Base-by-base conservation (phyloP, 192 early-diverging fungal genomes). In the Coemansia sp. region DNA sequence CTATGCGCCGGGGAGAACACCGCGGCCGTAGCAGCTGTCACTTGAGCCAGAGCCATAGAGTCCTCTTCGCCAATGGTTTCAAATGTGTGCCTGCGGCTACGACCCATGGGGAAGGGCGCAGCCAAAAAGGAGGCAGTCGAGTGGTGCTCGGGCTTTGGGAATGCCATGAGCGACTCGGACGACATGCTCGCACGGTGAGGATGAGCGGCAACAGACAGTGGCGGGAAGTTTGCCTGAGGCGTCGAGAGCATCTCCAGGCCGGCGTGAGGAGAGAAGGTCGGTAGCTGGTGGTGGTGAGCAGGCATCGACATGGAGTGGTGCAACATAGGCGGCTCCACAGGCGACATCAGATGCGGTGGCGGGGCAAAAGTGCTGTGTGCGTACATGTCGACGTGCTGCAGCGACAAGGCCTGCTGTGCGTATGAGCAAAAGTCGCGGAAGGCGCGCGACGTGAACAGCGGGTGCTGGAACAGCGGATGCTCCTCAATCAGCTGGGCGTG, bases 351-450 rank as follows among this genome's bases (percentile, higher is more conserved):
- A 43, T 55, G 71, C 54, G 70, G 63, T 29, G 31, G 66, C 67
- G 73, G 54, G 29, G 33, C 40, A 43, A 42, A 68, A 9, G 67
- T 41, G 54, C 20, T 68, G 29, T 38, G 67, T 2, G 77, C 49
- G 43, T 79, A 74, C 16, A 59, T 36, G 34, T 75, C 78, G 8
- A 66, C 67, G 33, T 78, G 76, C 73, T 78, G 81, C 70, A 84
- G 71, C 52, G 81, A 78, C 70, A 84, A 61, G 7, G 81, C 81
- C 73, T 84, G 81, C 3, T 67, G 52, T 24, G 81, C 76, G 44
- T 84, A 84, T 10, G 76, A 61, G 67, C 63, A 59, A 54, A 84
- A 84, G 73, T 84, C 81, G 74, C 81, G 81, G 71, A 84, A 84
- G 10, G 81, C 81, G 42, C 81, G 81, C 63, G 81, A 70, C 20